Evolutionary conservation across 345 rosid species (phyloP).

Genomic region (Rhizophora mangle): DNA sequence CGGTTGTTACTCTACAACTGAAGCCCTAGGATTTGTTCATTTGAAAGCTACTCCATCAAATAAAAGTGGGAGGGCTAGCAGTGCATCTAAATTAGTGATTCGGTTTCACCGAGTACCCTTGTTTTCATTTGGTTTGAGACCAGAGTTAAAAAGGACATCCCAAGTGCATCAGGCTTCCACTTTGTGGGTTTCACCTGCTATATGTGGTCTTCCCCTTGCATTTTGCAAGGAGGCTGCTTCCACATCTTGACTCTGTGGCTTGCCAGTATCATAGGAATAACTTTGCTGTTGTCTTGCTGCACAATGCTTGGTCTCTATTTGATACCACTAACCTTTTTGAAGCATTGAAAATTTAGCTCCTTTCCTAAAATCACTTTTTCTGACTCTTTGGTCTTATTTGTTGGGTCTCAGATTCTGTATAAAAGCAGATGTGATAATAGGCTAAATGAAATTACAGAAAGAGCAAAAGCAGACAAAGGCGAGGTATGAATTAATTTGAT

Average conservation of each 20-base stretch:
- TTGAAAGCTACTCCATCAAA: too few relatives aligned
- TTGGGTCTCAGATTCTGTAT: constrained; percentile 58
- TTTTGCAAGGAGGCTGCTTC: too few relatives aligned
- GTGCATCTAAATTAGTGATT: too few relatives aligned
- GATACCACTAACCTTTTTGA: neutral
- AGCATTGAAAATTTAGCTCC: neutral
- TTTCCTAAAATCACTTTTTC: neutral
- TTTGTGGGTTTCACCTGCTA: too few relatives aligned
- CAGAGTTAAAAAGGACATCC: too few relatives aligned
- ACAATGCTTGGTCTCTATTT: neutral
- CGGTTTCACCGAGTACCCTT: too few relatives aligned
- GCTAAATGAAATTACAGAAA: constrained; percentile 89
- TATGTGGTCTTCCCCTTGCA: too few relatives aligned
- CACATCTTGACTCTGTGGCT: too few relatives aligned
- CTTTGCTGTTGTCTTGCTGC: neutral
- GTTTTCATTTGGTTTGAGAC: too few relatives aligned
- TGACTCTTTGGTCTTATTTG: neutral
- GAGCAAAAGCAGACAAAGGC: constrained; percentile 85
- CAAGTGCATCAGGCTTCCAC: too few relatives aligned
- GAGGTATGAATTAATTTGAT: constrained; percentile 53
- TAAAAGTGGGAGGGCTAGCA: too few relatives aligned
- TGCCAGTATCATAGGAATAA: too few relatives aligned
- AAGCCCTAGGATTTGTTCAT: neutral
- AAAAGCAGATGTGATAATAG: constrained; percentile 96
- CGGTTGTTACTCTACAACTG: neutral